These are phyloP conservation scores for Penicillium polonicum DNA, from an alignment of 2,329 filamentous ascomycete species.

Conservation along the genomic window DNA sequence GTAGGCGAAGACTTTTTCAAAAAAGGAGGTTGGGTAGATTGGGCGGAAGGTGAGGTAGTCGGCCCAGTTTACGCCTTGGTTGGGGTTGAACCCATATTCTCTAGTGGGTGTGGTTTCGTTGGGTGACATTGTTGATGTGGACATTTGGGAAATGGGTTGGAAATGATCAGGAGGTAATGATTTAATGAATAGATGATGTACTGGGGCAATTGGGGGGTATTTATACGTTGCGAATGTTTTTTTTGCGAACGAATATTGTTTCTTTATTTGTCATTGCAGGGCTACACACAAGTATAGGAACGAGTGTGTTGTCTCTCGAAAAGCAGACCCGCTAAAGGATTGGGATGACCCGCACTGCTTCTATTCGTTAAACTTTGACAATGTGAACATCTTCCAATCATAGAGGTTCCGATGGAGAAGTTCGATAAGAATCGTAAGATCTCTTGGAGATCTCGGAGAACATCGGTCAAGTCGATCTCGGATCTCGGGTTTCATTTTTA, in stretches of 20 bases:
- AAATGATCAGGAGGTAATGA: background rate
- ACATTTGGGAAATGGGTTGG: background rate
- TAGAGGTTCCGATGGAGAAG: background rate
- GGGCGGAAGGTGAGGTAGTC: slow-evolving; percentile 7
- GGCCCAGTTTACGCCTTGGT: slow-evolving; percentile 5
- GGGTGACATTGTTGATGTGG: background rate
- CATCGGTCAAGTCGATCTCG: slow-evolving; percentile 2
- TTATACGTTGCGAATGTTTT: background rate
- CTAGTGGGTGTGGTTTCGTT: background rate
- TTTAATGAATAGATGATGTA: background rate
- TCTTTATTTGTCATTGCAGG: background rate
- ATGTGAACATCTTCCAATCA: background rate
- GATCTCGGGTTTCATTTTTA: background rate
- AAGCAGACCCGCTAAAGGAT: background rate
- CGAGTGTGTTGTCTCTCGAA: background rate
- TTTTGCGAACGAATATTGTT: background rate
- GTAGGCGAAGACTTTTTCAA: slow-evolving; percentile 2
- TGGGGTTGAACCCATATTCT: slow-evolving; percentile 5
- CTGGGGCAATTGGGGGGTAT: background rate
- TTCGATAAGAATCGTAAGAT: background rate
- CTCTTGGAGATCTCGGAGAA: slow-evolving; percentile 3
- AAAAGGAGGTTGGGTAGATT: slow-evolving; percentile 7
- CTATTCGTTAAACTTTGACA: background rate
- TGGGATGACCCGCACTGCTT: background rate
- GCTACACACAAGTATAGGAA: background rate